Base-by-base conservation (phyloP, 1,139 yeast genomes). In the Debaryomyces singareniensis region DNA sequence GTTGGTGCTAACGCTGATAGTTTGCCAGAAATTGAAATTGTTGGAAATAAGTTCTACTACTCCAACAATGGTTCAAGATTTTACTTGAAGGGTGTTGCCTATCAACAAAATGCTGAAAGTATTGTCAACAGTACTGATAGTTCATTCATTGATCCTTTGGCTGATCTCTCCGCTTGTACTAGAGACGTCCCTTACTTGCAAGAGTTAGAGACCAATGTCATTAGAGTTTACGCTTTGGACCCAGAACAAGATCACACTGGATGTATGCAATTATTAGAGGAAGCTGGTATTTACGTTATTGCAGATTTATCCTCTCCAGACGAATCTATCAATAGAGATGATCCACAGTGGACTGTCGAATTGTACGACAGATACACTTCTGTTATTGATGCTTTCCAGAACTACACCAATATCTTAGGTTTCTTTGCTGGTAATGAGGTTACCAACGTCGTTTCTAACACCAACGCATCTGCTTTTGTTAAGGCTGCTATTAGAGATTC, bases 351-450 rank as follows among this genome's bases (percentile, higher is more conserved):
- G 71, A 68, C 72, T 50, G 55, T 72, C 30, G 73, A 71, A 20
- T 68, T 84, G 29, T 81, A 74, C 58, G 63, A 75, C 44, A 79
- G 91, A 50, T 85, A 86, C 41, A 73, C 79, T 31, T 68, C 78
- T 13, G 84, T 82, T 33, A 76, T 86, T 36, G 93, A 84, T 51
- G 68, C 66, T 43, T 76, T 86, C 68, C 73, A 80, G 33, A 54
- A 67, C 39, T 85, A 82, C 59, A 68, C 78, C 47, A 86, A 86
- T 61, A 75, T 82, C 22, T 67, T 85, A 37, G 95, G 95, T 25
- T 85, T 83, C 68, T 84, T 85, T 50, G 95, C 96, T 29, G 96
- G 93, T 51, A 86, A 86, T 53, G 96, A 86, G 66, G 95, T 85
- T 37, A 75, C 82, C 53, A 83, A 86, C 58, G 77, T 76, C 50